phyloP scores from a whole-genome alignment of 2,329 filamentous ascomycete species.

The Botryotinia calthae region DNA sequence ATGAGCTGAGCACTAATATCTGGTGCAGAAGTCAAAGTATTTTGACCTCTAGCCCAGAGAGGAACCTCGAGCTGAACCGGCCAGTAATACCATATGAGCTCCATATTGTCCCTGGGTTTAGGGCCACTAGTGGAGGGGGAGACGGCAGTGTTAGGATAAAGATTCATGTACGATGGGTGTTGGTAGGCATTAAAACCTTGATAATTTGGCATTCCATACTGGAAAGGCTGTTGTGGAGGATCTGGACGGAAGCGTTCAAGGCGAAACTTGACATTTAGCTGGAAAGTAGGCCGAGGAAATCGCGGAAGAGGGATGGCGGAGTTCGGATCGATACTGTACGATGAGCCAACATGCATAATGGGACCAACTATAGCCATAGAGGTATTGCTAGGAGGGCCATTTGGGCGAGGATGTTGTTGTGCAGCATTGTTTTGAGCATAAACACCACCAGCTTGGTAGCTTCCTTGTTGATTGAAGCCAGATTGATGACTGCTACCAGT shows the following conservation, averaged over 20 bases:
- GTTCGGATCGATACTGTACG: neutral
- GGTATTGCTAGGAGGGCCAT: neutral
- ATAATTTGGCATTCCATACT: neutral
- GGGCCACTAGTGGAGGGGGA: neutral
- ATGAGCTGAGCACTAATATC: neutral
- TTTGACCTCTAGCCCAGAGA: slow-evolving; percentile 8
- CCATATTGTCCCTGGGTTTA: neutral
- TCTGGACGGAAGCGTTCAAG: slow-evolving; percentile 7
- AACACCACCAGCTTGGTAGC: neutral
- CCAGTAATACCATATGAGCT: neutral
- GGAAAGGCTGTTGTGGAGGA: neutral
- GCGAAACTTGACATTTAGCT: slow-evolving; percentile 12
- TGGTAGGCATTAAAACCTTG: neutral
- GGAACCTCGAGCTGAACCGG: slow-evolving; percentile 11
- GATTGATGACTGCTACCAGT: neutral
- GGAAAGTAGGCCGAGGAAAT: neutral
- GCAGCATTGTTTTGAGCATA: neutral
- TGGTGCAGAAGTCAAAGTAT: neutral
- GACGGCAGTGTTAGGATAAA: neutral
- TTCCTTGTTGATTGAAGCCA: neutral
- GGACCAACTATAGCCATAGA: neutral
- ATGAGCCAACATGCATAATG: neutral
- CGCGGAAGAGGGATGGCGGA: neutral
- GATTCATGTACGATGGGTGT: neutral
- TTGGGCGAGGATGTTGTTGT: neutral